Evolutionary conservation across 2,329 filamentous ascomycete species (phyloP), one percentile per base, ranked within the genome.

Genomic region (Talaromyces rugulosus): DNA sequence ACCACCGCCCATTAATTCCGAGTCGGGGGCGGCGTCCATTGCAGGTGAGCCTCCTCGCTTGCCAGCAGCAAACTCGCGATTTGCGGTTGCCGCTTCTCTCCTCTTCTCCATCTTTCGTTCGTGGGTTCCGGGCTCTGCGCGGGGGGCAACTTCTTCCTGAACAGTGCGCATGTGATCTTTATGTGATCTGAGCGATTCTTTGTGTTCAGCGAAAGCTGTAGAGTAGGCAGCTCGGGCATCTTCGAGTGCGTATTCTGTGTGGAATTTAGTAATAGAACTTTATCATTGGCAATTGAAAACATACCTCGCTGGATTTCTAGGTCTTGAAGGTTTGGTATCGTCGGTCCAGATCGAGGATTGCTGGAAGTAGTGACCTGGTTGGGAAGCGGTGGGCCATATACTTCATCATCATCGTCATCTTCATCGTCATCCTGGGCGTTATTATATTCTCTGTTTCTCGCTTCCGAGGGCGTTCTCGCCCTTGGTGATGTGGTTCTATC

Each of bases 31-130:
- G 55, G 90, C 90, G 27, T 62, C 61, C 18, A 80, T 83, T 65
- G 75, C 82, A 0, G 88, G 85, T 12, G 87, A 89, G 64, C 84
- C 87, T 9, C 77, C 78, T 3, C 66, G 80, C 72, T 66, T 92
- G 82, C 58, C 58, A 88, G 65, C 83, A 87, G 23, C 80, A 71
- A 96, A 96, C 11, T 85, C 83, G 30, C 87, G 85, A 80, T 96
- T 88, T 66, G 88, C 86, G 6, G 89, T 87, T 33, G 89, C 89
- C 5, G 85, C 80, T 65, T 90, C 89, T 36, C 83, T 84, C 66
- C 88, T 89, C 83, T 97, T 97, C 79, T 99, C 94, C 0, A 98
- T 82, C 70, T 87, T 85, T 11, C 94, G 87, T 77, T 96, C 94
- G 53, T 88, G 87, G 0, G 90, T 90, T 0, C 93, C 92, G 0